A percentile compares a stretch with the other conserved stretches of the same genome.
These are phyloP conservation scores for Gamarada debralockiae DNA, from an alignment of 495 filamentous ascomycete species.

Conservation along the genomic window DNA sequence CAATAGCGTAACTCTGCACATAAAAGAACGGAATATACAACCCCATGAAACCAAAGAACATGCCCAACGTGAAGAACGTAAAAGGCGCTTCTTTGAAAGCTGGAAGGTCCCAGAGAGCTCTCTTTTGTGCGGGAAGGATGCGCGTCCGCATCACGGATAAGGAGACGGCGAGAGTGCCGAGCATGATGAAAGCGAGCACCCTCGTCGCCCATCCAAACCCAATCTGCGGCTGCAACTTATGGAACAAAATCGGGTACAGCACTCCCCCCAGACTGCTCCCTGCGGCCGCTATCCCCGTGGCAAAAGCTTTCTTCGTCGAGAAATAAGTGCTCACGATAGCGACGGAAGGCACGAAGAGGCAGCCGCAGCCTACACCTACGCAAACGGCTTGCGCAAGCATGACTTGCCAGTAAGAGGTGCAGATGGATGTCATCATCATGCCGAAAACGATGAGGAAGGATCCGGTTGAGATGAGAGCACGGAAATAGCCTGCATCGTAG, in stretches of 20 bases:
- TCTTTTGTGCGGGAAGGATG: slow-evolving; percentile 8
- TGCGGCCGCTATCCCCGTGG: slow-evolving; percentile 45
- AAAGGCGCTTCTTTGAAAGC: slow-evolving; percentile 8
- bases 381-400: slow-evolving; percentile 72
- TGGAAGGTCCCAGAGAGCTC: slow-evolving; percentile 13
- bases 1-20: slow-evolving; percentile 55
- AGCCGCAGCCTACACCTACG: slow-evolving; percentile 66
- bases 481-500: slow-evolving; percentile 62
- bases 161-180: slow-evolving; percentile 42
- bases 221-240: slow-evolving; percentile 54
- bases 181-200: slow-evolving; percentile 61
- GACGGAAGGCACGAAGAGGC: slow-evolving; percentile 66
- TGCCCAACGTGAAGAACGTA: slow-evolving; percentile 59
- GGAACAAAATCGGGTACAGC: slow-evolving; percentile 64
- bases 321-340: slow-evolving; percentile 71
- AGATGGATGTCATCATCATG: slow-evolving; percentile 67
- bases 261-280: slow-evolving; percentile 41
- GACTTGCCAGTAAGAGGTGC: slow-evolving; percentile 66
- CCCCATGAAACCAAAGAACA: slow-evolving; percentile 57
- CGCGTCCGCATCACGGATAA: slow-evolving; percentile 15
- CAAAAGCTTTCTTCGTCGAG: slow-evolving; percentile 56
- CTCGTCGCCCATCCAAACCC: slow-evolving; percentile 75
- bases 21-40: slow-evolving; percentile 75
- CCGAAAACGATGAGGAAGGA: slow-evolving; percentile 53
- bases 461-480: slow-evolving; percentile 40